Percentiles rank a stretch among this genome's conserved stretches.
Evolutionary conservation across 1,284 basidiomycete species (phyloP).

Genomic region (Ustilago esculenta): DNA sequence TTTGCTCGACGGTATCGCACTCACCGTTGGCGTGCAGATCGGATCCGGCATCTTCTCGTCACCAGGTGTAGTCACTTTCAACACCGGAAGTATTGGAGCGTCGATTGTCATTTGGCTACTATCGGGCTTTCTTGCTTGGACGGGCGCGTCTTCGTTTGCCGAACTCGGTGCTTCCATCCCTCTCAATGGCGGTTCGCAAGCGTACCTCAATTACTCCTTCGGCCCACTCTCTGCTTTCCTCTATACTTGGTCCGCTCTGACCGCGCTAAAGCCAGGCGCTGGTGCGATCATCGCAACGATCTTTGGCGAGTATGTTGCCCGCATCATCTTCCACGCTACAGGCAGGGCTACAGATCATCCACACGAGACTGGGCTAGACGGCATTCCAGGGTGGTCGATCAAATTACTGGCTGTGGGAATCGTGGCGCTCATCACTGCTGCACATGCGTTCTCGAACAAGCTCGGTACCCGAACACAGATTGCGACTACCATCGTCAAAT

Average conservation of each 20-base stretch:
- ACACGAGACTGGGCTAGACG: conserved; percentile 76
- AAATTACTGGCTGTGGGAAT: conserved; percentile 84
- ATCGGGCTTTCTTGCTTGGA: conserved; percentile 61
- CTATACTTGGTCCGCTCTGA: conserved; percentile 67
- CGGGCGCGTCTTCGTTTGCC: conserved; percentile 75
- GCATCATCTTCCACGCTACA: conserved; percentile 69
- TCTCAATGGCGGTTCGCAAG: conserved; percentile 71
- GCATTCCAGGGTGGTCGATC: conserved; percentile 89
- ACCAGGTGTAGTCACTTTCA: conserved; percentile 63
- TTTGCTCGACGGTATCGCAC: conserved; percentile 46
- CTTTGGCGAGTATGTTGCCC: conserved; percentile 81
- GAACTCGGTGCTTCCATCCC: conserved; percentile 70
- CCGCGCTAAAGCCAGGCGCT: conserved; percentile 71
- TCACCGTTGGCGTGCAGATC: conserved; percentile 65
- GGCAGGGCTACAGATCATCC: conserved; percentile 71
- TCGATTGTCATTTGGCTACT: conserved; percentile 61
- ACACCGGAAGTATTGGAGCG: conserved; percentile 61
- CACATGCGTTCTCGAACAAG: conserved; percentile 82
- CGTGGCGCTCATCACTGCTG: conserved; percentile 76
- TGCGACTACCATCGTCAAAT: conserved; percentile 86
- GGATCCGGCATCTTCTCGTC: conserved; percentile 66
- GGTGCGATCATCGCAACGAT: conserved; percentile 71
- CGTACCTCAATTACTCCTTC: conserved; percentile 80
- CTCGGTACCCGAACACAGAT: conserved; percentile 84
- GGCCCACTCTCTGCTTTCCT: conserved; percentile 75